Conservation (phyloP, 2,329 filamentous ascomycete species). For the Raffaelea ambrosiae region DNA sequence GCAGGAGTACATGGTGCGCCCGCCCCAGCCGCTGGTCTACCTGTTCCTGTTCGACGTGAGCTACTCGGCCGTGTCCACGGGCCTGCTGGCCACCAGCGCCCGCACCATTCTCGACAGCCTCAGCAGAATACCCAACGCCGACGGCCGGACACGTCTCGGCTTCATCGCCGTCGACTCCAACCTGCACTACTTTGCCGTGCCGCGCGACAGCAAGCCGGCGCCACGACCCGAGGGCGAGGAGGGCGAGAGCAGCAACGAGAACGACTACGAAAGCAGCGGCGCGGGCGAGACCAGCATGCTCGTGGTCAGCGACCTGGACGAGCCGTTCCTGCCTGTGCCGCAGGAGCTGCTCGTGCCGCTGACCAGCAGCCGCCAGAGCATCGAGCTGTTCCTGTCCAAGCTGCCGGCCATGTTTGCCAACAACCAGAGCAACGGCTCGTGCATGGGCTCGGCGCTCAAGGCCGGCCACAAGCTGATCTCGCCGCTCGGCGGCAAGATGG, state of each 20-base stretch:
- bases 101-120: slow-evolving; percentile 92
- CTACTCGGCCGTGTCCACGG: slow-evolving; percentile 80
- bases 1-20: slow-evolving; percentile 98
- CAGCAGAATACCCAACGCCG: slow-evolving; percentile 95
- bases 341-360: slow-evolving; percentile 85
- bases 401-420: slow-evolving; percentile 95
- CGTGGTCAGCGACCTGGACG: slow-evolving; percentile 88
- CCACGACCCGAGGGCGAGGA: slow-evolving; percentile 2
- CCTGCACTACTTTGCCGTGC: slow-evolving; percentile 92
- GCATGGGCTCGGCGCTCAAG: slow-evolving; percentile 86
- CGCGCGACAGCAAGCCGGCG: slow-evolving; percentile 24
- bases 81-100: slow-evolving; percentile 83
- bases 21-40: slow-evolving; percentile 90
- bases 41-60: slow-evolving; percentile 94
- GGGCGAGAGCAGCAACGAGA: not conserved
- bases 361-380: slow-evolving; percentile 79
- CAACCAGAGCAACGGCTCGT: slow-evolving; percentile 82
- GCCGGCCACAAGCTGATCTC: slow-evolving; percentile 95
- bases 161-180: slow-evolving; percentile 95
- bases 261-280: slow-evolving; percentile 55
- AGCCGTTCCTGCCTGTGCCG: slow-evolving; percentile 92
- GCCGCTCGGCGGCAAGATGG: slow-evolving; percentile 88
- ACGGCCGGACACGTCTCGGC: slow-evolving; percentile 81
- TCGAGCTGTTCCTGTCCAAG: slow-evolving; percentile 84
- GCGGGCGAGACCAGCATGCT: slow-evolving; percentile 76